Evolutionary conservation across 345 rosid genomes (phyloP).

Genomic region (Iberis pinnata): DNA sequence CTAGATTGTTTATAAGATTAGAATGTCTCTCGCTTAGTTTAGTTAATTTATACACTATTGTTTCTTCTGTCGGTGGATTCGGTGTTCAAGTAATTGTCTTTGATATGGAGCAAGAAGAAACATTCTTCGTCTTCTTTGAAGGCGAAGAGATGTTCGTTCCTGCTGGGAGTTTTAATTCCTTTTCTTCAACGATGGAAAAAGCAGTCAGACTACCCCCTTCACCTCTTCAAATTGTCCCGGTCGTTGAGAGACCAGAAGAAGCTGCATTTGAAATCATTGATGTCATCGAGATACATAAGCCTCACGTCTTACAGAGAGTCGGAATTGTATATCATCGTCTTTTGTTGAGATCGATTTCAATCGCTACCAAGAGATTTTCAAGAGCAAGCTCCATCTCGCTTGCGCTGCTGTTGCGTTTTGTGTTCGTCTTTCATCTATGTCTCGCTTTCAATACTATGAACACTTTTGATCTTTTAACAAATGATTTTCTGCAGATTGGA

Average conservation of each 20-base stretch:
- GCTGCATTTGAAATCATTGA: slow-evolving; percentile 31
- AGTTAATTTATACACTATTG: too few relatives aligned
- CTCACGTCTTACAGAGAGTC: slow-evolving; percentile 7
- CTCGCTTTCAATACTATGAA: background rate
- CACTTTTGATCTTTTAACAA: background rate
- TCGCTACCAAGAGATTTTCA: slow-evolving; percentile 54
- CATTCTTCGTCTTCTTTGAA: too few relatives aligned
- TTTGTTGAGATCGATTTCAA: slow-evolving; percentile 33
- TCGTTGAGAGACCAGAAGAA: slow-evolving; percentile 12
- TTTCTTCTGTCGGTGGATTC: too few relatives aligned
- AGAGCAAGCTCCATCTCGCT: slow-evolving; percentile 61
- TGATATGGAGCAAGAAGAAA: too few relatives aligned
- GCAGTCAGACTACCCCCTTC: slow-evolving; percentile 28
- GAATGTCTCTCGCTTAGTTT: too few relatives aligned
- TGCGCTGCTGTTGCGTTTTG: slow-evolving; percentile 61
- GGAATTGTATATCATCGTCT: slow-evolving; percentile 4
- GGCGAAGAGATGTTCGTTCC: slow-evolving; percentile 38
- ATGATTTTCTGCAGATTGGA: slow-evolving; percentile 33
- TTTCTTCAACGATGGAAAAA: background rate
- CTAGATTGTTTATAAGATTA: too few relatives aligned
- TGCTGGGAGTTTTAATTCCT: slow-evolving; percentile 20
- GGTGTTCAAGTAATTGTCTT: too few relatives aligned
- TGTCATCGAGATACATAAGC: slow-evolving; percentile 43
- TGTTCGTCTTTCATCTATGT: slow-evolving; percentile 17
- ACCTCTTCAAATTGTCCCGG: slow-evolving; percentile 22